These are phyloP conservation scores for Margaritispora aquatica DNA, from an alignment of 495 filamentous ascomycete genomes.

Conservation along the genomic window DNA sequence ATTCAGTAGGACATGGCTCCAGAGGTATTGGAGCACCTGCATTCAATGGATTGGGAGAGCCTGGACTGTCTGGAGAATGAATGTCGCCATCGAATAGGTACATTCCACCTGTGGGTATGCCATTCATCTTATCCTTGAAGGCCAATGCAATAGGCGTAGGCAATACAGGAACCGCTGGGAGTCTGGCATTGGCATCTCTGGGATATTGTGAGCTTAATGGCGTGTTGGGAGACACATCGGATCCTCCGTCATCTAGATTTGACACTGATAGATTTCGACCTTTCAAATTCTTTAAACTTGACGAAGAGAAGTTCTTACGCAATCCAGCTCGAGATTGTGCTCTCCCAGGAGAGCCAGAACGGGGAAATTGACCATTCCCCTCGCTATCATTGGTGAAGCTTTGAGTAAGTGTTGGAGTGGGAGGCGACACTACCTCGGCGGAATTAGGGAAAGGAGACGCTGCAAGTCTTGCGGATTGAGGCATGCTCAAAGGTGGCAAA, in stretches of 20 bases:
- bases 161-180: constrained; percentile 52
- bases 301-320: constrained; percentile 74
- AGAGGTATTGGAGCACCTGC: constrained; percentile 61
- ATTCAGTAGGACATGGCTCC: constrained; percentile 86
- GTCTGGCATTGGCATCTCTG: constrained; percentile 29
- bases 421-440: constrained; percentile 21
- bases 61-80: constrained; percentile 63
- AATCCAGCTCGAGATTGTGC: constrained; percentile 40
- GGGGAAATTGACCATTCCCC: constrained; percentile 31
- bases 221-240: constrained; percentile 65
- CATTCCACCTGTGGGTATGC: constrained; percentile 57
- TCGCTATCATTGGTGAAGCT: constrained; percentile 37
- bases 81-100: constrained; percentile 84
- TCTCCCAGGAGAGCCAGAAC: constrained; percentile 28
- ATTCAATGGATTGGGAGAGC: constrained; percentile 53
- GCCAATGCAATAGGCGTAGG: constrained; percentile 61
- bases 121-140: constrained; percentile 44
- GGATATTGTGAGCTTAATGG: constrained; percentile 62
- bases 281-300: constrained; percentile 64
- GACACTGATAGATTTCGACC: constrained; percentile 71
- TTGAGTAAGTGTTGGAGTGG: constrained; percentile 32
- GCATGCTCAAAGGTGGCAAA: background rate
- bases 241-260: constrained; percentile 54
- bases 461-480: constrained; percentile 16
- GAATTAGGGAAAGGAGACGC: constrained; percentile 18